Evolutionary conservation across 495 filamentous ascomycete genomes (phyloP), one percentile per base, ranked within the genome.

Genomic region (Cryomyces antarcticus): DNA sequence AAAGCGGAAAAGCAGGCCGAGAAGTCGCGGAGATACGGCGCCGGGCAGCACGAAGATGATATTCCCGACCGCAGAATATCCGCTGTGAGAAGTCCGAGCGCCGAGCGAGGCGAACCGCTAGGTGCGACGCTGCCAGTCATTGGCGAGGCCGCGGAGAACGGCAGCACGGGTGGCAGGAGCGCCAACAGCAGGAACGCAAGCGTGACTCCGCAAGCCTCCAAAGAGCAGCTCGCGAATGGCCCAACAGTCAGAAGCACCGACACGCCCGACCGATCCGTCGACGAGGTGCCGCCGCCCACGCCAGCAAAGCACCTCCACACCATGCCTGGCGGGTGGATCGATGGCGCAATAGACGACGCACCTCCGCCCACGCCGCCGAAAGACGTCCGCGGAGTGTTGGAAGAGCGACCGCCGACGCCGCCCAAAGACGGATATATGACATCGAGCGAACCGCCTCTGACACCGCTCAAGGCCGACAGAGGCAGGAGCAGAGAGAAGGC

Each of bases 101-200:
- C 60, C 3, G 78, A 85, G 41, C 63, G 71, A 37, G 71, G 68
- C 9, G 52, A 66, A 4, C 5, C 17, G 9, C 66, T 68, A 28
- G 73, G 76, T 7, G 68, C 78, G 29, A 77, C 82, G 27, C 60
- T 97, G n/a, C 89, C 89, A 1, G 78, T 95, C 39, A 83, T 97
- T 6, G 85, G 94, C 43, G 89, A 97, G 63, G 79, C 78, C 28
- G 80, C 77, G 9, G 89, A 95, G 59, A 80, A 73, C 12, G 72
- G 70, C 4, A 87, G 80, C 43, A 73, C 77, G 13, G 74, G 77
- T 4, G 71, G 73, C 38, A 65, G 61, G 41, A 72, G 67, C 42
- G 17, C 2, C 17, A 24, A 24, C 17, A 24, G 17, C 17, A 24
- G 17, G 17, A 24, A 24, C 17, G 17, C 17, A 24, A 24, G 17